Evolutionary conservation across 139 green algal genomes (phyloP), one percentile per base, ranked within the genome.

Genomic region (Chlorella sorokiniana): DNA sequence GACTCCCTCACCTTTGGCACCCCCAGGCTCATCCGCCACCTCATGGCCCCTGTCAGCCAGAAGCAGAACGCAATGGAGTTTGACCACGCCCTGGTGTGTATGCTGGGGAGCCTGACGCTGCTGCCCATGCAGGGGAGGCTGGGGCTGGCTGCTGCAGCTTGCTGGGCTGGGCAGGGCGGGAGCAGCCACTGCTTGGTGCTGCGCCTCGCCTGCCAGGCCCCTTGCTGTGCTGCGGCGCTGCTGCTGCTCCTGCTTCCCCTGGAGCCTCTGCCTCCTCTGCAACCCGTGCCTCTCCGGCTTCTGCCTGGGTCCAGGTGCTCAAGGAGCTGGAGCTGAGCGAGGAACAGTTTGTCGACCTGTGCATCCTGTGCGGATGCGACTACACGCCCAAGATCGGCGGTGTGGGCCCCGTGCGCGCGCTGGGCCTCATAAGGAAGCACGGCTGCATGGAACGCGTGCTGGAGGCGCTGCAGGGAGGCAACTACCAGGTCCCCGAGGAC

Each of bases 301-400:
- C 44, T 31, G 29, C 4, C 69, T 10, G 65, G 7, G 6, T 62
- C 61, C 79, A 86, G 79, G 87, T 93, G 64, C 75, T 98, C 45
- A 68, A 90, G 61, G 92, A 85, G 35, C 91, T 98, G 63, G 84
- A 75, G 27, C 81, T 93, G 23, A 91, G 85, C 22, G 7, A 52
- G n/a, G 90, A 97, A 1, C 86, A 98, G 87, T 99, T 99, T 79
- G 91, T 99, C 22, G 97, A 99, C 85, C 62, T 99, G n/a, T 99
- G 97, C 92, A 99, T 99, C 80, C 87, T 99, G 52, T 98, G 93
- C 84, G 97, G 97, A 45, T 99, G 97, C 86, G 97, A 99, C 85
- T 99, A 99, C 82, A 92, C 84, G 54, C 85, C 87, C 68, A 95
- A 88, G 75, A 99, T 99, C 84, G 78, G 70, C 6, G 86, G 86